Conservation (phyloP, 495 filamentous ascomycete genomes). For the Hypoxylon cercidicola region DNA sequence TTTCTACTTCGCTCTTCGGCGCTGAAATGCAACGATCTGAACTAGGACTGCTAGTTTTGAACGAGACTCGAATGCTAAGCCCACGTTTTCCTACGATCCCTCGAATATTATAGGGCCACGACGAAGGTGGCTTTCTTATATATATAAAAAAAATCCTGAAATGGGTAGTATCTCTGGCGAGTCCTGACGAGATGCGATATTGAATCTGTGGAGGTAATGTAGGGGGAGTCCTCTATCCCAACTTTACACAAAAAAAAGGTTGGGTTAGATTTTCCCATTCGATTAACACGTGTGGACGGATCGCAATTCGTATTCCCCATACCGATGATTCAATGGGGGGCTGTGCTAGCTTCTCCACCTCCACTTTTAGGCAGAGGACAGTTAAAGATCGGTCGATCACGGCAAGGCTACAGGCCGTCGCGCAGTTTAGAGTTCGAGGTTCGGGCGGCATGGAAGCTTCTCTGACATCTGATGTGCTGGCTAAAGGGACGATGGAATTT, state of each 20-base stretch:
- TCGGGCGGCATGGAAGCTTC: constrained; percentile 17
- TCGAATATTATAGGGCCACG: not conserved
- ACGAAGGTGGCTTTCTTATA: not conserved
- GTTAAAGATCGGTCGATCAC: constrained; percentile 37
- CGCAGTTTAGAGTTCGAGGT: constrained; percentile 14
- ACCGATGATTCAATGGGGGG: constrained; percentile 31
- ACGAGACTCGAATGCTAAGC: constrained; percentile 2
- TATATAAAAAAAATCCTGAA: constrained; percentile 4
- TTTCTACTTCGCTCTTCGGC: constrained; percentile 7
- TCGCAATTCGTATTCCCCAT: constrained; percentile 43
- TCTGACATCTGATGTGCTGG: constrained; percentile 30
- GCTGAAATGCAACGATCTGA: constrained; percentile 17
- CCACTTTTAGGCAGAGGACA: constrained; percentile 38
- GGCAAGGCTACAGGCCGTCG: constrained; percentile 18
- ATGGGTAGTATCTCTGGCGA: not conserved
- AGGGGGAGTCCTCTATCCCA: not conserved
- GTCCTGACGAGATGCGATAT: too few species aligned
- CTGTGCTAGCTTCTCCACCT: constrained; percentile 33
- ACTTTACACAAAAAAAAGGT: too few species aligned
- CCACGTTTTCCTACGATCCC: constrained; percentile 3
- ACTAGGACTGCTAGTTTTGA: constrained; percentile 6
- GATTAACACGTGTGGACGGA: constrained; percentile 27
- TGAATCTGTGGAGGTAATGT: too few species aligned
- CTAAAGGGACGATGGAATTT: constrained; percentile 24
- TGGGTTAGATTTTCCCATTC: constrained; percentile 1